Base-by-base conservation (phyloP, 139 green algal species). In the Mesotaenium endlicherianum region DNA sequence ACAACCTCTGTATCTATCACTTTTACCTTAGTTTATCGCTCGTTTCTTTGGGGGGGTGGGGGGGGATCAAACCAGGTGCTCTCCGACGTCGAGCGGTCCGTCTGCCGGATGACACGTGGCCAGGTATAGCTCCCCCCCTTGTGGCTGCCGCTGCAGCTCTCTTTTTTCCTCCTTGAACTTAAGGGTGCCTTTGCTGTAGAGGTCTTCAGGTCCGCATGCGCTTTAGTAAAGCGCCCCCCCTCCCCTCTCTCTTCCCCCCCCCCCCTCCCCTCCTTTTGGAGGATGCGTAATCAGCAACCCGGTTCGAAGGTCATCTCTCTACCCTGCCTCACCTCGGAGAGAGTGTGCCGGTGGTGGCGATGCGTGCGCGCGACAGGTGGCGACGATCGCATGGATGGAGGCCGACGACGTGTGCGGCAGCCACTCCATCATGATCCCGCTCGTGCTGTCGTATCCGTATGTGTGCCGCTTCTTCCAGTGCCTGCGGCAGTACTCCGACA, bases 381-480 rank as follows among this genome's bases (percentile, higher is more conserved):
- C 78, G 41, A 85, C 36, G 2, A 64, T 85, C 31, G 38, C 64
- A 38, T 79, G 39, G 39, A 43, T 77, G 41, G 45, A 58, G 14
- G 39, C 57, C 6, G 71, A 84, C 14, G 86, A 86, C 40, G 64
- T 81, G 43, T 92, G 89, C 60, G 82, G 79, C 34, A 79, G 55
- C 45, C 38, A 68, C 44, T 87, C 81, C n/a, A 64, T 70, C 60
- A 76, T 49, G 34, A 92, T 96, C 44, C 88, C 95, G 0, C 31
- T 91, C 30, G 91, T 91, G 11, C 82, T 97, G 39, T 89, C 89
- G 16, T 74, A 94, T 70, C 96, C 96, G 1, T 98, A 94, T 88
- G 49, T 90, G 20, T 93, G 94, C 60, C 93, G 96, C 53, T 89
- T 99, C 36, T 82, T 93, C 26, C 96, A 99, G 87, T 99, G 96